These are phyloP conservation scores for Acacia concinna DNA, from an alignment of 331 rosid species.

Conservation along the genomic window DNA sequence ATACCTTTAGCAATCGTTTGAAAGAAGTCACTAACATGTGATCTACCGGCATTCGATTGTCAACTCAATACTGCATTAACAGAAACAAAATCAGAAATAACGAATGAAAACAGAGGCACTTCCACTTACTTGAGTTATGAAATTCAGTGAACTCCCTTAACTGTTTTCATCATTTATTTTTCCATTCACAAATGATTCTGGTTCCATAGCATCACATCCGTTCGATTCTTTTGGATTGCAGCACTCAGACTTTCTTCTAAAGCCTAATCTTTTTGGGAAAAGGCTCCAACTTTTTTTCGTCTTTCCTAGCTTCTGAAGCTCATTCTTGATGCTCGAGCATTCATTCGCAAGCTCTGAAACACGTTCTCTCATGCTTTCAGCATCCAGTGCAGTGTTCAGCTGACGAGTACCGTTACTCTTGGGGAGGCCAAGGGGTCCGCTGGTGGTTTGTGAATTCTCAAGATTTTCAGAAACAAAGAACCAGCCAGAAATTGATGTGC, in stretches of 20 bases:
- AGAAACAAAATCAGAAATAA: neutral
- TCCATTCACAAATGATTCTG: conserved; percentile 1
- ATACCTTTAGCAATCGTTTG: neutral
- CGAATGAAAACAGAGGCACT: neutral
- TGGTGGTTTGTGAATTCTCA: conserved; percentile 55
- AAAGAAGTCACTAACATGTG: neutral
- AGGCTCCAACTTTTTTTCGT: conserved; percentile 72
- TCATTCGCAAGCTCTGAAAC: conserved; percentile 81
- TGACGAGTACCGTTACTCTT: conserved; percentile 26
- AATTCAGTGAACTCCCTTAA: neutral
- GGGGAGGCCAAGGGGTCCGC: conserved; percentile 49
- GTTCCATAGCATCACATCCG: conserved; percentile 12
- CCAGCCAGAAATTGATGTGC: conserved; percentile 91
- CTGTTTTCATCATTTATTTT: conserved; percentile 14
- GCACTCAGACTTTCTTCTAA: conserved; percentile 46
- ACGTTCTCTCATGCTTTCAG: conserved; percentile 62
- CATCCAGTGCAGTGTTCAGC: conserved; percentile 29
- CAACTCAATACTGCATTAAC: conserved; percentile 4
- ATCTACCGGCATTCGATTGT: conserved; percentile 6
- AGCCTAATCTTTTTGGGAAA: conserved; percentile 56
- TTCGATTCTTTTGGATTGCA: conserved; percentile 40
- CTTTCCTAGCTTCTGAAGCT: conserved; percentile 62
- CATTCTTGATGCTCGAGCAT: conserved; percentile 69
- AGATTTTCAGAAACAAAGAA: conserved; percentile 75
- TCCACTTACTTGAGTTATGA: conserved; percentile 18